Evolutionary conservation across 1,139 yeast species (phyloP), one percentile per base, ranked within the genome.

Genomic region (Saccharomyces hybrid): DNA sequence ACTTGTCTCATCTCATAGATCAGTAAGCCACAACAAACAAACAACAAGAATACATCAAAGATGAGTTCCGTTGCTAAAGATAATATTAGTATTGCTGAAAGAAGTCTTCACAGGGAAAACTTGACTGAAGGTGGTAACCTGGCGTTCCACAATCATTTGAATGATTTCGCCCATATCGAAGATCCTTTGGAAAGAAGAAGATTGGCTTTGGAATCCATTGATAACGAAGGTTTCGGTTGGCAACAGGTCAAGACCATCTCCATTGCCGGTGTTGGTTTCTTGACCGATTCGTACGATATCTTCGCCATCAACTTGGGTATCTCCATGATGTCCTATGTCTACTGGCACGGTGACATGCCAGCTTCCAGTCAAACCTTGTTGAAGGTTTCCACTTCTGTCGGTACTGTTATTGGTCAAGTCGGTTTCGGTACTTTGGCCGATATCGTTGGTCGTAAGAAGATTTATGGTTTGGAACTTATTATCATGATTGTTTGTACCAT

Each of bases 191-290:
- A 88, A 74, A 84, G 96, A 77, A 84, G 95, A 76, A 81, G 95
- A 75, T 76, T 88, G 65, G 96, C 96, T 44, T 77, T 88, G 66
- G 95, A 87, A 71, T 88, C 87, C 69, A 88, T 88, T 63, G 96
- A 88, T 71, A 84, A 85, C 64, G 89, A 91, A 53, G 76, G 81
- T 1, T 89, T 88, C 64, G 90, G 95, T 54, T 86, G 95, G 95
- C 85, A 89, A 68, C 96, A 88, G 68, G 72, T 88, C 55, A 84
- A 90, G 72, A 89, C 93, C 77, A 87, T 89, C 67, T 67, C 82
- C 73, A 90, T 89, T 71, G 96, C 96, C 34, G 96, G 96, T 77
- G 95, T 88, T 60, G 96, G 96, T 70, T 89, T 89, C 81, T 73
- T 89, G 75, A 88, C 96, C 27, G 96, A 89, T 74, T 84, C 96